phyloP scores from a whole-genome alignment of 1,139 yeast species.

The Hansenula anomala region DNA sequence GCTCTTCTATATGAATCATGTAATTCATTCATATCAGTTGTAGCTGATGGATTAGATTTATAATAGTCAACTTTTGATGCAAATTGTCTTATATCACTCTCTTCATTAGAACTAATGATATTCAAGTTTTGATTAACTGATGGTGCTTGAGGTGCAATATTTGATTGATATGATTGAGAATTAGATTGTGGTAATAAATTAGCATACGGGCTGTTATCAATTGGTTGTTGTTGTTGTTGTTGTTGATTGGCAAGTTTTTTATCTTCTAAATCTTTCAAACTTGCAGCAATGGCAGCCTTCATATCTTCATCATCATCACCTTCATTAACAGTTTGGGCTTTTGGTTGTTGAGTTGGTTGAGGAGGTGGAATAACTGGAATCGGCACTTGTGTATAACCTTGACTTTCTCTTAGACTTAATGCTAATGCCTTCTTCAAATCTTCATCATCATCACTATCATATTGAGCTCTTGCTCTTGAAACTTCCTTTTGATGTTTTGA shows the following conservation, averaged over 20 bases:
- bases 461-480: conserved; percentile 21
- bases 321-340: conserved; percentile 16
- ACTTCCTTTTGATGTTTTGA: conserved; percentile 19
- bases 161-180: conserved; percentile 9
- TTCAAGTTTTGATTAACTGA: conserved; percentile 21
- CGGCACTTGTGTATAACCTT: conserved; percentile 22
- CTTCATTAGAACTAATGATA: conserved; percentile 50
- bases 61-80: conserved; percentile 57
- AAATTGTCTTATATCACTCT: conserved; percentile 64
- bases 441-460: conserved; percentile 53
- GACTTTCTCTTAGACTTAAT: conserved; percentile 61
- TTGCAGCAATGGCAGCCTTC: conserved; percentile 95
- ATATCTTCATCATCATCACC: conserved; percentile 85
- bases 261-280: conserved; percentile 65
- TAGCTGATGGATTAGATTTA: conserved; percentile 47
- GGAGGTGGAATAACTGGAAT: conserved; percentile 9
- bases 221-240: too few relatives aligned
- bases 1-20: conserved; percentile 53
- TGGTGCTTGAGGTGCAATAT: conserved; percentile 6
- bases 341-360: conserved; percentile 1
- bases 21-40: conserved; percentile 39
- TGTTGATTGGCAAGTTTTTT: conserved; percentile 24
- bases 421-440: conserved; percentile 76
- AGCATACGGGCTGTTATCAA: conserved; percentile 17
- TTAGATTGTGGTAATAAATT: conserved; percentile 18